Percentiles rank a stretch among this genome's conserved stretches.
phyloP scores from a whole-genome alignment of 2,329 filamentous ascomycete species.

The Aspergillus costaricaensis region DNA sequence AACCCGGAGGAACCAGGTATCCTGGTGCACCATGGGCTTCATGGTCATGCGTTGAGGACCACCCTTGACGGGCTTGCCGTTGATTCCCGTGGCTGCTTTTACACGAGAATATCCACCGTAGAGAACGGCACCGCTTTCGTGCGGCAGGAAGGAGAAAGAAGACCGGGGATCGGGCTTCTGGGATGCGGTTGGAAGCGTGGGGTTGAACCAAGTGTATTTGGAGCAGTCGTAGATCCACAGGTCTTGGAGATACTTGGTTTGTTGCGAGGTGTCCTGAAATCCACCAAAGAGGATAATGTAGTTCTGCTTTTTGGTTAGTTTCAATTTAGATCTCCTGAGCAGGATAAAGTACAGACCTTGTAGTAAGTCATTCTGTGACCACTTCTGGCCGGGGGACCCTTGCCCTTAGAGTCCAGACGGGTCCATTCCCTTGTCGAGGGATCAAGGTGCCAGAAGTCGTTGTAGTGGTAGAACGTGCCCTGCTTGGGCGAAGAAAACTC shows the following conservation, averaged over 20 bases:
- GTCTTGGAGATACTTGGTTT: conserved; percentile 90
- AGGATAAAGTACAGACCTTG: conserved; percentile 55
- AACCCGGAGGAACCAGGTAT: conserved; percentile 90
- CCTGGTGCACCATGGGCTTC: conserved; percentile 87
- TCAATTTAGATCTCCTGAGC: background rate
- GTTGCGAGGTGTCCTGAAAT: conserved; percentile 94
- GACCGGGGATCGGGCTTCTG: conserved; percentile 88
- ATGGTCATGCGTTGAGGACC: conserved; percentile 69
- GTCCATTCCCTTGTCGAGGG: conserved; percentile 85
- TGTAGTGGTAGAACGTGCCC: conserved; percentile 98
- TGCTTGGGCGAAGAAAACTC: conserved; percentile 97
- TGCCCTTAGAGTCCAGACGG: conserved; percentile 72
- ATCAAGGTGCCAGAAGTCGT: conserved; percentile 95
- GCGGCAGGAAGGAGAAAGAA: conserved; percentile 87
- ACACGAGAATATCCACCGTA: conserved; percentile 94
- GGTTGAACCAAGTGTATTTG: conserved; percentile 81
- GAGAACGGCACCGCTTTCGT: conserved; percentile 84
- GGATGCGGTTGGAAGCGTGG: conserved; percentile 72
- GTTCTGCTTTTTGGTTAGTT: conserved; percentile 51
- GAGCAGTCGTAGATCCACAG: conserved; percentile 94
- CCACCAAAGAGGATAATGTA: conserved; percentile 95
- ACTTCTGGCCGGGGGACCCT: conserved; percentile 80
- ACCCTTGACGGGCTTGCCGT: conserved; percentile 63
- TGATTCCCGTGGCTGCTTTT: conserved; percentile 63
- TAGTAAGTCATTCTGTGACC: conserved; percentile 95